Evolutionary conservation across 225 moss, liverwort and hornwort species (phyloP).

Genomic region (Asterella californica): DNA sequence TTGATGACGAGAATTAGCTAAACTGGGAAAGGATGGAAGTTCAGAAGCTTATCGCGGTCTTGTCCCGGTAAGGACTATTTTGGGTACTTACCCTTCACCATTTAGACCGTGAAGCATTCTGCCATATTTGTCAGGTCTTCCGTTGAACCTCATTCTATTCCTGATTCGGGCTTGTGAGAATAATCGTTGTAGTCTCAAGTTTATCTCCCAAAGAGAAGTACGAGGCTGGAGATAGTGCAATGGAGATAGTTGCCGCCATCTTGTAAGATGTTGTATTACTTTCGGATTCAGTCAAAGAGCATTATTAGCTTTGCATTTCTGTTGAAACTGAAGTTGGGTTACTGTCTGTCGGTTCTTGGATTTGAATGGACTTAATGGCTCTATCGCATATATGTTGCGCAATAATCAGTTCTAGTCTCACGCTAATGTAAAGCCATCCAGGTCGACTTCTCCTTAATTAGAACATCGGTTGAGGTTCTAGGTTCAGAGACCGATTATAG

Average conservation of each 20-base stretch:
- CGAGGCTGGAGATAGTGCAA: constrained; percentile 26
- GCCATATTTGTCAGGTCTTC: constrained; percentile 20
- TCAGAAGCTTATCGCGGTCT: constrained; percentile 14
- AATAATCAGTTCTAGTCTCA: too few species aligned
- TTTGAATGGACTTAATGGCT: too few species aligned
- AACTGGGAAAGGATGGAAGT: constrained; percentile 1
- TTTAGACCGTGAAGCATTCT: constrained; percentile 23
- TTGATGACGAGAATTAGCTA: constrained; percentile 4
- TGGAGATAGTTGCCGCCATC: constrained; percentile 23
- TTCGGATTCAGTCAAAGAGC: constrained; percentile 25
- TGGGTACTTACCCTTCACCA: not conserved
- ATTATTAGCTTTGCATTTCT: constrained; percentile 25
- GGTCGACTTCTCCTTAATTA: too few species aligned
- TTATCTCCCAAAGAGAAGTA: constrained; percentile 15
- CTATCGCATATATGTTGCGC: too few species aligned
- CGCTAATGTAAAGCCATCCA: too few species aligned
- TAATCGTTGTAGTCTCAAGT: constrained; percentile 31
- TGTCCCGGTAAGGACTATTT: constrained; percentile 8
- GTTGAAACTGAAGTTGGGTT: not conserved
- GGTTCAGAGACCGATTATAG: too few species aligned
- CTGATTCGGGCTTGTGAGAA: constrained; percentile 35
- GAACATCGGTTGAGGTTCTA: too few species aligned
- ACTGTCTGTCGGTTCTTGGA: too few species aligned
- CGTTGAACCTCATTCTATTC: constrained; percentile 36
- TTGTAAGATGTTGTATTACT: constrained; percentile 34